Conservation (phyloP, 2,329 filamentous ascomycete species). For the Teratosphaeria destructans region DNA sequence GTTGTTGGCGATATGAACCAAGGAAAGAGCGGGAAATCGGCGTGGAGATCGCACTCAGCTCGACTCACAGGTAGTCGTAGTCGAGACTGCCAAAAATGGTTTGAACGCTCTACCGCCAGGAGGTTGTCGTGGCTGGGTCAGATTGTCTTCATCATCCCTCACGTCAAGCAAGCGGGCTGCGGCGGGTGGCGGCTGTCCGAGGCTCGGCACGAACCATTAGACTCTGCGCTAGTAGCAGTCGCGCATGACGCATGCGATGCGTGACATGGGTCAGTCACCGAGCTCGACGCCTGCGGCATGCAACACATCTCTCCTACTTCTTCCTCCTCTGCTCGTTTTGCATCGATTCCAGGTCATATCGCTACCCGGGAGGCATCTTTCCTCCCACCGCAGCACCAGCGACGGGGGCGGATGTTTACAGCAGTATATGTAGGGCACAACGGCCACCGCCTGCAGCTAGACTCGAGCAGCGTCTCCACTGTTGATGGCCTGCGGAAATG, state of each 20-base stretch:
- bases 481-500: constrained; percentile 78
- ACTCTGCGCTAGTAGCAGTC: too few relatives aligned
- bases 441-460: constrained; percentile 73
- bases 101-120: neutral
- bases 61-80: neutral
- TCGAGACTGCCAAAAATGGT: neutral
- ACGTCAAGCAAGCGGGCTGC: neutral
- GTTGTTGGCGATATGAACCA: neutral
- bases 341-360: neutral
- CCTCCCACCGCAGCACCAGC: neutral
- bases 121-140: neutral
- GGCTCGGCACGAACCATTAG: too few relatives aligned
- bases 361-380: neutral
- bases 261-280: neutral
- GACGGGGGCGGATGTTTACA: constrained; percentile 60
- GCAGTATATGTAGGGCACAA: constrained; percentile 88
- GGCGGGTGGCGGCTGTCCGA: too few relatives aligned
- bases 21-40: neutral
- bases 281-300: neutral
- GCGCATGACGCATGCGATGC: too few relatives aligned
- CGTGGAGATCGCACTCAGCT: neutral
- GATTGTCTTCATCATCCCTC: neutral
- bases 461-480: constrained; percentile 63
- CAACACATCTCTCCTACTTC: neutral
- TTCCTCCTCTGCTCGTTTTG: neutral